A percentile compares a stretch with the other conserved stretches of the same genome.
These are phyloP conservation scores for Penicillium nucicola DNA, from an alignment of 495 filamentous ascomycete species.

Conservation along the genomic window DNA sequence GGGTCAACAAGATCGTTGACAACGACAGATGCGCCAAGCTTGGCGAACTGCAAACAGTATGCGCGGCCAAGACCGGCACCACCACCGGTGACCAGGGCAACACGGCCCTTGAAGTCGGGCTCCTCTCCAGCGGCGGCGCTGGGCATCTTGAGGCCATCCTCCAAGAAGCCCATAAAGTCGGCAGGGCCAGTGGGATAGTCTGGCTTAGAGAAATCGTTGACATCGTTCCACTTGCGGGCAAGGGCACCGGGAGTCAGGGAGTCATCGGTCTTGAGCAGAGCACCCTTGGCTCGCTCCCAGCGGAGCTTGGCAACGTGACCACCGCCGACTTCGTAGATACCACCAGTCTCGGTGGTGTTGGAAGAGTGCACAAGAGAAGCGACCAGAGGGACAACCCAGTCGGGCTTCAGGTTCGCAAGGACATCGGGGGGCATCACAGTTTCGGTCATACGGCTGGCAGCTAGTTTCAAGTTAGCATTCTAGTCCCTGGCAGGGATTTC, in stretches of 20 bases:
- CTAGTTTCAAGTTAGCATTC: slow-evolving; percentile 32
- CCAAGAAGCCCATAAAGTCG: slow-evolving; percentile 84
- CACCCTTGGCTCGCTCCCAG: slow-evolving; percentile 93
- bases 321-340: slow-evolving; percentile 92
- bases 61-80: slow-evolving; percentile 84
- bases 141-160: slow-evolving; percentile 76
- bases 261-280: slow-evolving; percentile 84
- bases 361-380: slow-evolving; percentile 85
- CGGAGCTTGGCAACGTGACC: slow-evolving; percentile 90
- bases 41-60: slow-evolving; percentile 89
- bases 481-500: background rate
- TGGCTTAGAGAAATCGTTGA: slow-evolving; percentile 82
- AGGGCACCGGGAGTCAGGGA: slow-evolving; percentile 85
- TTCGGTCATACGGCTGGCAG: slow-evolving; percentile 94
- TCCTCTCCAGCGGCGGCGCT: slow-evolving; percentile 72
- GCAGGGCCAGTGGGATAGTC: slow-evolving; percentile 82
- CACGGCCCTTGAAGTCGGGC: slow-evolving; percentile 84
- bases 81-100: slow-evolving; percentile 89
- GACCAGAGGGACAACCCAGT: slow-evolving; percentile 94
- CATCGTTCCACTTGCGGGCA: slow-evolving; percentile 81
- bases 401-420: slow-evolving; percentile 82
- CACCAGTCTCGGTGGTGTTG: slow-evolving; percentile 79
- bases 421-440: slow-evolving; percentile 97
- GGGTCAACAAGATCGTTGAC: slow-evolving; percentile 95
- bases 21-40: slow-evolving; percentile 83